Base-by-base conservation (phyloP, 768 basidiomycete genomes). In the Leccinum variicolor region DNA sequence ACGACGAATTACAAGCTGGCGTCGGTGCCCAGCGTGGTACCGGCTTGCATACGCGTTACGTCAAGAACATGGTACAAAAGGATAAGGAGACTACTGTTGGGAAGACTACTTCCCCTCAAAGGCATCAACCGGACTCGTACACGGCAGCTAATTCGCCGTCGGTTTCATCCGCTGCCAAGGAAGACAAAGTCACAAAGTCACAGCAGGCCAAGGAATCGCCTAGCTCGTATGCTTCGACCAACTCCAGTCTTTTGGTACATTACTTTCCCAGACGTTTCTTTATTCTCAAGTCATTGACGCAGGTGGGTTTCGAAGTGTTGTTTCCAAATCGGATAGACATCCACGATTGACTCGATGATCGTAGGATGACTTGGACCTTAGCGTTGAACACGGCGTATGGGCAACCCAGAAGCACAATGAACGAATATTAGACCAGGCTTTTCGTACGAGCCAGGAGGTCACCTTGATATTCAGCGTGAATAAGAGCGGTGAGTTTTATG, bases 361-460 rank as follows among this genome's bases (percentile, higher is more conserved):
- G 6, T 65, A 93, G 92, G 79, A 78, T 58, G 90, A 92, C 72
- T 73, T 94, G 67, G 87, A 94, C 63, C 74, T 89, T 33, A 93
- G 91, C 69, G 85, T 92, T 25, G 77, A 88, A 68, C 81, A 80
- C 14, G 89, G 90, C 1, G 54, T 90, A 2, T 98, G 96, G 96
- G 89, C 91, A 47, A 98, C 95, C 1, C 96, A 98, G 74, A 81
- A 78, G 63, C 94, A 96, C 74, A 97, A 96, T 66, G 93, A 97
- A 73, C 84, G 84, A 9, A 85, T 96, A 50, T 77, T 97, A 15
- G 94, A 98, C 62, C 92, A 92, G 70, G 95, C 96, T 1, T 98
- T 79, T 71, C 85, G 94, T n/a, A 97, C 93, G 3, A 88, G 89
- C 60, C 81, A 83, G 61, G 90, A 95, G 25, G 95, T 98, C 4